Evolutionary conservation across 2,329 filamentous ascomycete genomes (phyloP).

Genomic region (Apiospora marii): DNA sequence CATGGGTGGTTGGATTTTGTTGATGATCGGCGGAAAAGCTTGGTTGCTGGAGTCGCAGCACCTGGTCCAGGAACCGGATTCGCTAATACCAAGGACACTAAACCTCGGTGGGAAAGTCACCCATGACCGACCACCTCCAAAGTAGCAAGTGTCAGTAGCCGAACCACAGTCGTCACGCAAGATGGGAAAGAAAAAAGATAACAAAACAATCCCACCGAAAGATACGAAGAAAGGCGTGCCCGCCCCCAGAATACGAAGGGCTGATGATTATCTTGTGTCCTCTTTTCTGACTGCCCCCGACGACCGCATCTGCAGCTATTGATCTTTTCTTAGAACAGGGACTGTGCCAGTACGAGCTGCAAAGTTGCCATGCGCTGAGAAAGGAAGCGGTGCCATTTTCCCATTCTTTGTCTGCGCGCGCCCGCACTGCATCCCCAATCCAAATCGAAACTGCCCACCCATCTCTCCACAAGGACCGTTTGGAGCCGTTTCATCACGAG

Average conservation of each 20-base stretch:
- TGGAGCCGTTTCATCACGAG: slow-evolving; percentile 13
- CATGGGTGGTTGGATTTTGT: slow-evolving; percentile 11
- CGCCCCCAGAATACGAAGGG: not conserved
- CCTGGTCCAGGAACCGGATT: slow-evolving; percentile 10
- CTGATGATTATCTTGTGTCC: not conserved
- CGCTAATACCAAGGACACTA: slow-evolving; percentile 4
- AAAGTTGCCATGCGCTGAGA: not conserved
- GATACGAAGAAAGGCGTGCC: not conserved
- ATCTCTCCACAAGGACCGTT: slow-evolving; percentile 10
- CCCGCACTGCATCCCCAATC: not conserved
- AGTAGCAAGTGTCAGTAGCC: not conserved
- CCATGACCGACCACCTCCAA: slow-evolving; percentile 8
- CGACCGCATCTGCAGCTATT: not conserved
- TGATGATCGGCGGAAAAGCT: slow-evolving; percentile 14
- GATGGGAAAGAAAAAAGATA: not conserved
- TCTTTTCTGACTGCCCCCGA: not conserved
- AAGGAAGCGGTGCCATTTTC: slow-evolving; percentile 1
- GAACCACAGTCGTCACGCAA: not conserved
- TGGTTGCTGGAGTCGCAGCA: slow-evolving; percentile 17
- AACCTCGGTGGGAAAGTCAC: not conserved
- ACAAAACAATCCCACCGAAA: not conserved
- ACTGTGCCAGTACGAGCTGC: not conserved
- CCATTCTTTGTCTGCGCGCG: slow-evolving; percentile 3
- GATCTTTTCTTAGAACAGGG: slow-evolving; percentile 18
- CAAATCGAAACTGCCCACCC: slow-evolving; percentile 10